A percentile compares a stretch with the other conserved stretches of the same genome.
Evolutionary conservation across 345 rosid genomes (phyloP).

Genomic region (Eutrema yunnanense): DNA sequence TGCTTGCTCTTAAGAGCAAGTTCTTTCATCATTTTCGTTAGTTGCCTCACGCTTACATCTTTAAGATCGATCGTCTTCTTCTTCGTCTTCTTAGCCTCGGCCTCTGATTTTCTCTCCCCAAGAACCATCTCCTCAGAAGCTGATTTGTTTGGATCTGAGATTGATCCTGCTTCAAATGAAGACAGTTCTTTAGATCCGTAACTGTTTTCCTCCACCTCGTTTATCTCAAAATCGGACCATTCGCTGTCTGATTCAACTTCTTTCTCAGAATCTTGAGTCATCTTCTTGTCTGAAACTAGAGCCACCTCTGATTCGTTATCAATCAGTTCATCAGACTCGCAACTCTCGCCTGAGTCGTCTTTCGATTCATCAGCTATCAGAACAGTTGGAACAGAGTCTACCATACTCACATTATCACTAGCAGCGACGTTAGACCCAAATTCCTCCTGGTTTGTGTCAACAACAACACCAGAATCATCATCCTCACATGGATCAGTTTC

Average conservation of each 20-base stretch:
- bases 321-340: constrained; percentile 5
- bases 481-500: background rate
- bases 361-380: background rate
- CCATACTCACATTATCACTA: background rate
- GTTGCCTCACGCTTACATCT: constrained; percentile 39
- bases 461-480: constrained; percentile 6
- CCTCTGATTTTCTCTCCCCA: constrained; percentile 32
- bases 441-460: constrained; percentile 10
- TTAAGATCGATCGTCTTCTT: constrained; percentile 24
- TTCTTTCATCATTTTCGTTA: constrained; percentile 40
- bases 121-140: constrained; percentile 9
- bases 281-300: constrained; percentile 14
- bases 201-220: constrained; percentile 1
- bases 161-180: constrained; percentile 29
- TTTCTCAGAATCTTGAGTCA: background rate
- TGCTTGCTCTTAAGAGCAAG: constrained; percentile 24
- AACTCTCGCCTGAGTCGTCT: constrained; percentile 6
- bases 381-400: background rate
- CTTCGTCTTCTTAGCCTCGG: constrained; percentile 5
- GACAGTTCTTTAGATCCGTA: background rate
- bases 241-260: constrained; percentile 6
- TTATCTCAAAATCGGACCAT: constrained; percentile 18
- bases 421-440: constrained; percentile 5
- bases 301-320: background rate
- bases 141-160: background rate